Percentiles rank a stretch among this genome's conserved stretches.
Conservation (phyloP, 768 basidiomycete species). For the Postia placenta region DNA sequence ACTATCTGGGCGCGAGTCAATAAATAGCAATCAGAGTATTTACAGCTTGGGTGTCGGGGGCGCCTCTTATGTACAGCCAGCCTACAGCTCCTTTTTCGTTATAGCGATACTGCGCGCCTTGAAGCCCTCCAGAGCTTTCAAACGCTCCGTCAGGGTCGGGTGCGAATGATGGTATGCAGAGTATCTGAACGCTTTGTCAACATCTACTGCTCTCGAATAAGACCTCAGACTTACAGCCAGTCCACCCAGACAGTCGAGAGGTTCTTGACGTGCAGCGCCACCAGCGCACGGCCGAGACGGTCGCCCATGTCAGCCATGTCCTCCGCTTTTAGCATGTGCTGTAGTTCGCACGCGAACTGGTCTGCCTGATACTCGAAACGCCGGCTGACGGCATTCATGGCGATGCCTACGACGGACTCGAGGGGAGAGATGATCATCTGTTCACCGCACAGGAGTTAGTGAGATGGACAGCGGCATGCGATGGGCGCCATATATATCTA, state of each 20-base stretch:
- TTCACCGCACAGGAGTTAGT: not conserved
- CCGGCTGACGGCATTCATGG: slow-evolving; percentile 78
- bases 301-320: slow-evolving; percentile 84
- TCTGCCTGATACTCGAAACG: slow-evolving; percentile 94
- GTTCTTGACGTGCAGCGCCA: slow-evolving; percentile 88
- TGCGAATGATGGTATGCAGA: slow-evolving; percentile 96
- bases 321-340: slow-evolving; percentile 39
- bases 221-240: slow-evolving; percentile 60
- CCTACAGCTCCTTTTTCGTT: slow-evolving; percentile 19
- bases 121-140: slow-evolving; percentile 65
- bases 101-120: slow-evolving; percentile 6
- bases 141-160: slow-evolving; percentile 86
- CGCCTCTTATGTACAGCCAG: too few relatives aligned
- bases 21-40: too few relatives aligned
- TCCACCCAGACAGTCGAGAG: slow-evolving; percentile 92
- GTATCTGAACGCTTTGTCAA: slow-evolving; percentile 45
- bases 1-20: too few relatives aligned
- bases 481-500: too few relatives aligned
- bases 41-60: not conserved
- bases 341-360: slow-evolving; percentile 72
- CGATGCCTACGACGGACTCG: slow-evolving; percentile 65
- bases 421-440: slow-evolving; percentile 79
- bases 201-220: slow-evolving; percentile 1
- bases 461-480: slow-evolving; percentile 9
- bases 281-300: slow-evolving; percentile 74